Base-by-base conservation (phyloP, 2,329 filamentous ascomycete genomes). In the Drechslerella coelobrocha region DNA sequence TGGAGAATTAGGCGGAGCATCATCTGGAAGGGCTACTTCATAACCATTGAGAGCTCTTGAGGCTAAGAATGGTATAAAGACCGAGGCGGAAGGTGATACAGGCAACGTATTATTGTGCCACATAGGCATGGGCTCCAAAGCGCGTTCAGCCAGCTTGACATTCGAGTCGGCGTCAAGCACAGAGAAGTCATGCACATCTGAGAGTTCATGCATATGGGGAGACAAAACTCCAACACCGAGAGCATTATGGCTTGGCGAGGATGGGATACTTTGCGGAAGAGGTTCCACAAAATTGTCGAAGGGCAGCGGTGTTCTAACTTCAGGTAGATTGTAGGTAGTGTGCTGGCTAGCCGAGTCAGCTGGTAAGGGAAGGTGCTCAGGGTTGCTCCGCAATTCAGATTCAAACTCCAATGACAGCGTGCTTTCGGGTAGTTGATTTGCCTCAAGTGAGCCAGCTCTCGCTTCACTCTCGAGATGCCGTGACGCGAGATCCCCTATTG, bases 181-280 rank as follows among this genome's bases (percentile, higher is more conserved):
- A 17, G 60, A 62, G 24, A 41, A 4, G 6, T 29, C 23, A 3
- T 24, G 26, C n/a, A 12, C n/a, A 7, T 27, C 24, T 6, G 61
- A 47, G 2, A 65, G 29, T 5, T 34, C 41, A 24, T 39, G 9
- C 21, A 54, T 9, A 19, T 60, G 21, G 1, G 61, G 54, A 29
- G 48, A 5, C 4, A n/a, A 2, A 27, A 3, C 10, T 10, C 26
- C 43, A 41, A 54, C 8, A 39, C 12, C 23, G 9, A 61, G 3
- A 10, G 2, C 51, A 23, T 1, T 39, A 26, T 50, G 26, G 24
- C 31, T 61, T 27, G 63, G 63, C 17, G 63, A 51, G 19, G 53
- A 19, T 12, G 34, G 43, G 2, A 27, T 21, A 27, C 63, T 69
- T 9, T 52, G 24, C 1, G 63, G 63, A 17, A 69, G 51, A n/a